Evolutionary conservation across 768 basidiomycete species (phyloP), one percentile per base, ranked within the genome.

Genomic region (Naganishia vishniacii): DNA sequence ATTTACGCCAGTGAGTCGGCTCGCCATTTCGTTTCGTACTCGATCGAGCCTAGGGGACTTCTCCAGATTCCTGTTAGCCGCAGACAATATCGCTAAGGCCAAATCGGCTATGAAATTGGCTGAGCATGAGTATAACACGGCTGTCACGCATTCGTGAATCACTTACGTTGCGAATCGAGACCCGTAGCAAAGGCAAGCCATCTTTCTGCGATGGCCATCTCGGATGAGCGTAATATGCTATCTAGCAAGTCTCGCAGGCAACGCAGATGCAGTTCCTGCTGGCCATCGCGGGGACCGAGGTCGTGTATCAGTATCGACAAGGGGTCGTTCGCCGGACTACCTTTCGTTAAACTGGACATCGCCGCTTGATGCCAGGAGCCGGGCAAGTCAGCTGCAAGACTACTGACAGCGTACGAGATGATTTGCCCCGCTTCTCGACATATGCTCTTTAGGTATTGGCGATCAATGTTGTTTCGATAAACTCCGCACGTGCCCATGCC

Each of bases 11-110:
- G 88, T 79, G 4, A 92, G 75, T 20, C 81, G 81, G n/a, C 89
- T 87, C 0, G 94, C 93, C 11, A 93, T 81, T 76, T 95, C 91
- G 73, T 93, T 95, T 20, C 92, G 84, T 71, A 87, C 88, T 20
- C 89, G 82, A 69, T 88, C 86, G 25, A 94, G 81, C 20, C 83
- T 83, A 0, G 82, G 83, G 8, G 85, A 84, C 68, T 8, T 69
- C 59, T 65, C 71, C 66, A 15, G 67, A 40, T 61, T 71, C 67
- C 13, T 69, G 61, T 40, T 92, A 44, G 91, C 78, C 3, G 85
- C 83, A 9, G 81, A 77, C 7, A 87, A 75, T 61, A 95, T 82
- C 1, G 85, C 83, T 69, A 89, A 81, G 0, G 86, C 81, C 0
- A 41, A 23, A 26, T 56, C 53, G 23, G 53, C 53, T 20, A 31